These are phyloP conservation scores for Clavariopsis aquatica DNA, from an alignment of 495 filamentous ascomycete genomes.

Conservation along the genomic window DNA sequence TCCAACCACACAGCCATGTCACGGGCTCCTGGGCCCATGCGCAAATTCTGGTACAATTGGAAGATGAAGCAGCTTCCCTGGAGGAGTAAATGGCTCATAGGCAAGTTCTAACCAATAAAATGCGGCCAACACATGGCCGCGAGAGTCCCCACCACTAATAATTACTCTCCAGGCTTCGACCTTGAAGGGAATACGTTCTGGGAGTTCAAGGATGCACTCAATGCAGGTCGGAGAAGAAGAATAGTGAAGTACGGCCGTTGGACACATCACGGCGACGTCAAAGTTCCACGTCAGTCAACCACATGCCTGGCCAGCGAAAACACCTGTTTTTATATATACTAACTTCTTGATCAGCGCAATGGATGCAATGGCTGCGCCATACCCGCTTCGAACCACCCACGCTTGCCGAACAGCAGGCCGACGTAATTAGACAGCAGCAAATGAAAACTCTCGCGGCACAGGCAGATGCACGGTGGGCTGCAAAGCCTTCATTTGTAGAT, in stretches of 20 bases:
- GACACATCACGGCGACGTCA: conserved; percentile 67
- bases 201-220: conserved; percentile 75
- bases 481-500: conserved; percentile 67
- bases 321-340: background rate
- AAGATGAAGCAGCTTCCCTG: conserved; percentile 82
- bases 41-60: conserved; percentile 75
- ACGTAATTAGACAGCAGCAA: conserved; percentile 64
- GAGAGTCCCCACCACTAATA: background rate
- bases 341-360: conserved; percentile 62
- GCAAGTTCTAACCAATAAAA: conserved; percentile 48
- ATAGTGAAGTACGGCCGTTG: conserved; percentile 68
- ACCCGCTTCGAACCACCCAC: conserved; percentile 70
- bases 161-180: conserved; percentile 67
- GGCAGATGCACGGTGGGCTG: conserved; percentile 84
- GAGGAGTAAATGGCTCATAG: conserved; percentile 77
- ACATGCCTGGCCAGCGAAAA: background rate
- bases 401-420: conserved; percentile 70
- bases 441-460: conserved; percentile 73
- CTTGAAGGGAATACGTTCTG: conserved; percentile 90
- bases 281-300: conserved; percentile 54
- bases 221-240: conserved; percentile 53
- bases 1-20: conserved; percentile 26
- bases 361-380: conserved; percentile 96
- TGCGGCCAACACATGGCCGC: background rate
- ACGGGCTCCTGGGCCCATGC: conserved; percentile 45